Percentiles rank a stretch among this genome's conserved stretches.
These are phyloP conservation scores for Uncinocarpus reesii DNA, from an alignment of 2,329 filamentous ascomycete genomes.

Conservation along the genomic window DNA sequence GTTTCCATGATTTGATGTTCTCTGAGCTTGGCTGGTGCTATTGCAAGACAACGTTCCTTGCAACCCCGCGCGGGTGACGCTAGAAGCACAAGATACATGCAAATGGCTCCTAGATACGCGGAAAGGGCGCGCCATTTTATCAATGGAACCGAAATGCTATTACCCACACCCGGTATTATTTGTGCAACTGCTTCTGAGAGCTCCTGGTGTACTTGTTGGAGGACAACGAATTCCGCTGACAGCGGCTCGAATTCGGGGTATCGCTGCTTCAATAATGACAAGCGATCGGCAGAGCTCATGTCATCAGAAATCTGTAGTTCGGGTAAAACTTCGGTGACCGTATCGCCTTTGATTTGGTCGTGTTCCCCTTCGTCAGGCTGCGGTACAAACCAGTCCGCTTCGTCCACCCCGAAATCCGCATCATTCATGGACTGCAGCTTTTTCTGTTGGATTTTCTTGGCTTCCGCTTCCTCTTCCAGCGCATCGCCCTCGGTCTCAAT, in stretches of 20 bases:
- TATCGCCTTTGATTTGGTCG: constrained; percentile 41
- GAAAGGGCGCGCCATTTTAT: constrained; percentile 71
- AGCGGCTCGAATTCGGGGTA: constrained; percentile 91
- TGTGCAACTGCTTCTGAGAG: constrained; percentile 46
- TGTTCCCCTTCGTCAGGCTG: constrained; percentile 42
- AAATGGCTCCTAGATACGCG: constrained; percentile 74
- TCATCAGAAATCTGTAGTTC: constrained; percentile 70
- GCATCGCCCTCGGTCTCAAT: constrained; percentile 64
- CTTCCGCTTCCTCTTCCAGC: constrained; percentile 84
- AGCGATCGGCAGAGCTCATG: constrained; percentile 63
- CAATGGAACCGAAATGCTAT: constrained; percentile 42
- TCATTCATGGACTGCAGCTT: constrained; percentile 81
- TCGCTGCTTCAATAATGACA: constrained; percentile 63
- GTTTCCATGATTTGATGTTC: constrained; percentile 88
- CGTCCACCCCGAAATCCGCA: constrained; percentile 87
- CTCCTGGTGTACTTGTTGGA: constrained; percentile 53
- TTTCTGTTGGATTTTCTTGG: constrained; percentile 78
- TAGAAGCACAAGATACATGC: constrained; percentile 92
- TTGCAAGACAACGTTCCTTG: constrained; percentile 45
- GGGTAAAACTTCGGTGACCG: constrained; percentile 78
- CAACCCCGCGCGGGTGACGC: constrained; percentile 62
- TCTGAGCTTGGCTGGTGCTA: constrained; percentile 68
- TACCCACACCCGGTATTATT: constrained; percentile 20
- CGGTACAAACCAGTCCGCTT: constrained; percentile 66
- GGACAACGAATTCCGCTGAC: constrained; percentile 63